These are phyloP conservation scores for Tephrocybe sp. DNA, from an alignment of 768 basidiomycete species.

Conservation along the genomic window DNA sequence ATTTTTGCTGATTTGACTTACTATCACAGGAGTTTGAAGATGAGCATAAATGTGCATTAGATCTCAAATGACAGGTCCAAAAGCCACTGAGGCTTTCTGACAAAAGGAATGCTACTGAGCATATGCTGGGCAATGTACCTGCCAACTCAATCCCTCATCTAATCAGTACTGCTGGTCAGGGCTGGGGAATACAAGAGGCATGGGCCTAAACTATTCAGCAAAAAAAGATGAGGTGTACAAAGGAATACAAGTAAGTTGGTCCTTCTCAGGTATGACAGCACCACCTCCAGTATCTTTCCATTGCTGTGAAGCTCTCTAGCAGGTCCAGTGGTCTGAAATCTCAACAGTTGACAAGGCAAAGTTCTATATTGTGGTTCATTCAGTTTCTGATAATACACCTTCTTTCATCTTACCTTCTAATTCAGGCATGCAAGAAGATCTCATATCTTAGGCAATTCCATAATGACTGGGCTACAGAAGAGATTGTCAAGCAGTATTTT, in stretches of 20 bases:
- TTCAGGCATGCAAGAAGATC: constrained; percentile 5
- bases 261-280: background rate
- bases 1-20: background rate
- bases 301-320: background rate
- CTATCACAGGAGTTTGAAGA: background rate
- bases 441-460: constrained; percentile 13
- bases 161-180: background rate
- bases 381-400: background rate
- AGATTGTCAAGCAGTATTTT: constrained; percentile 20
- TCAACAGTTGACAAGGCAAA: constrained; percentile 13
- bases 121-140: background rate
- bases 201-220: background rate
- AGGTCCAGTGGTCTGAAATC: constrained; percentile 11
- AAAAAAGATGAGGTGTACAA: constrained; percentile 1
- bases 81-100: background rate
- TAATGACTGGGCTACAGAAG: constrained; percentile 26
- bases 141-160: background rate
- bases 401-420: background rate
- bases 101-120: background rate
- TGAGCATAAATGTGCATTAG: background rate
- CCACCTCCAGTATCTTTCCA: background rate
- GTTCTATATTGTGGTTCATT: constrained; percentile 15
- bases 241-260: background rate
- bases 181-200: constrained; percentile 1
- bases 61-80: background rate